phyloP scores from a whole-genome alignment of 345 rosid species.

The Eucalyptus tenuipes region DNA sequence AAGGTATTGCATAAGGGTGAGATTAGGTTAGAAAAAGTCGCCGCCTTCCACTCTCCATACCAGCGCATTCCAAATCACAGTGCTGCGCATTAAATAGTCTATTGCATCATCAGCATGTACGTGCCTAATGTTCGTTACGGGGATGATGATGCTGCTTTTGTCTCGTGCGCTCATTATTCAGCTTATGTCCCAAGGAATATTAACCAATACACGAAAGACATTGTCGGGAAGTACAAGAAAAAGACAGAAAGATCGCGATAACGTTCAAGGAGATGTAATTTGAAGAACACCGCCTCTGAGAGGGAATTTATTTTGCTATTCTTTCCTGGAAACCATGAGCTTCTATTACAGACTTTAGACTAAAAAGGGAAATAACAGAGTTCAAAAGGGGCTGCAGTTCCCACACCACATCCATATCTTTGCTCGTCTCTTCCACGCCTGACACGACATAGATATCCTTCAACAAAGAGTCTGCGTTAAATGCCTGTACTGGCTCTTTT shows the following conservation, averaged over 20 bases:
- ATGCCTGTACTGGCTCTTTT: background rate
- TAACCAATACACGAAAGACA: background rate
- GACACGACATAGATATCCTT: background rate
- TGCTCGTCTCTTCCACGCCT: background rate
- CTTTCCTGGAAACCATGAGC: background rate
- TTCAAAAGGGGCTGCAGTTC: background rate
- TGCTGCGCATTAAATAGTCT: background rate
- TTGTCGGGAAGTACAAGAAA: background rate
- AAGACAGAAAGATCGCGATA: background rate
- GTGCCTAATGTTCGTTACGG: background rate
- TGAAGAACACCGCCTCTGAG: background rate
- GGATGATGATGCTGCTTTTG: background rate
- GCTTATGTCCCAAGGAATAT: background rate
- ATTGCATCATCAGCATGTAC: background rate
- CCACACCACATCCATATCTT: background rate
- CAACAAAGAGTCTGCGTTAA: background rate
- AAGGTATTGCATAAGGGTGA: background rate
- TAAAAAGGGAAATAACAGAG: background rate
- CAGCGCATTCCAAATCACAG: background rate
- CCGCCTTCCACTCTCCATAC: background rate
- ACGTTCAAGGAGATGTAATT: background rate
- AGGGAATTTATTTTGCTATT: background rate
- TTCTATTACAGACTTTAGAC: background rate
- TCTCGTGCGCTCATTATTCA: background rate
- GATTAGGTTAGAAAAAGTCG: background rate